phyloP scores from a whole-genome alignment of 2,329 filamentous ascomycete species.

The Penicillium sp. region DNA sequence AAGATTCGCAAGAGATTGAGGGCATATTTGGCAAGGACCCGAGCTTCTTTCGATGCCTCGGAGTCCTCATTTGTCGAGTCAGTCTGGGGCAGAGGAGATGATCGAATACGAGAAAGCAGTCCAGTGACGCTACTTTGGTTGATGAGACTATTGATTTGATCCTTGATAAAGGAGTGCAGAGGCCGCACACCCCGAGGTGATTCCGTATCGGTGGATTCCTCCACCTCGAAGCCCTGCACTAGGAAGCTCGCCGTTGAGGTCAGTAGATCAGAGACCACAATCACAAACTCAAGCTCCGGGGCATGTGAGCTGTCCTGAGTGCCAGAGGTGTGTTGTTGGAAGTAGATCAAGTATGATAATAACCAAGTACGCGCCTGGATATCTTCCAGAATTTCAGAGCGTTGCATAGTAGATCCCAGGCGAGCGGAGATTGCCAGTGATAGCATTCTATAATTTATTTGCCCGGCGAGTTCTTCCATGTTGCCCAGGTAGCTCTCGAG shows the following conservation, averaged over 20 bases:
- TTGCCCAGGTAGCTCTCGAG: conserved; percentile 43
- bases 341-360: conserved; percentile 63
- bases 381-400: conserved; percentile 38
- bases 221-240: conserved; percentile 53
- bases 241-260: conserved; percentile 61
- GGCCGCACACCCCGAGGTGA: conserved; percentile 33
- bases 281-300: conserved; percentile 59
- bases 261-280: conserved; percentile 59
- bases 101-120: conserved; percentile 55
- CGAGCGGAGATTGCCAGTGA: conserved; percentile 42
- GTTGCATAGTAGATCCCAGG: conserved; percentile 32
- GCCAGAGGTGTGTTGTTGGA: conserved; percentile 55
- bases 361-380: conserved; percentile 57
- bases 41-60: conserved; percentile 62
- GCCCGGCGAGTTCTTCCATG: conserved; percentile 49
- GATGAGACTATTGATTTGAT: conserved; percentile 71
- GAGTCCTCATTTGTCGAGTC: conserved; percentile 31
- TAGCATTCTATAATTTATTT: conserved; percentile 56
- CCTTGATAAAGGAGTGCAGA: conserved; percentile 61
- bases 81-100: conserved; percentile 30
- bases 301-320: conserved; percentile 42
- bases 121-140: conserved; percentile 74
- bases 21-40: conserved; percentile 80
- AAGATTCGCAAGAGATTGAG: conserved; percentile 85
- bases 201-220: conserved; percentile 37